phyloP scores from a whole-genome alignment of 768 basidiomycete species.

The Phanerochaete sordida region DNA sequence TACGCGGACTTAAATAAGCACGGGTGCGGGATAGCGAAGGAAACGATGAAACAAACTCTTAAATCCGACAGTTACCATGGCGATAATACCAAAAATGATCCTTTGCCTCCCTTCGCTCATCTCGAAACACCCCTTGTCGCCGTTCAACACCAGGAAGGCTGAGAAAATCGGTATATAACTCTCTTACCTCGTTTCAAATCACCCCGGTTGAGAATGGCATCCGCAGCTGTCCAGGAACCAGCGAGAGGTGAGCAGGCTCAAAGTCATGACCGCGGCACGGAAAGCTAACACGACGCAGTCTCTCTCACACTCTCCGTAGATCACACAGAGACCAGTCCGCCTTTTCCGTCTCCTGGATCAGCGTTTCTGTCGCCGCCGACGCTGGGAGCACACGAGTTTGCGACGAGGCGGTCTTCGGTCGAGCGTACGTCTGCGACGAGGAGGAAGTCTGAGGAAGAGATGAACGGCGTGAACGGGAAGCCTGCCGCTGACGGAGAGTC shows the following conservation, averaged over 20 bases:
- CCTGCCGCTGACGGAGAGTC: conserved; percentile 9
- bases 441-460: conserved; percentile 6
- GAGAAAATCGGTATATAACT: conserved; percentile 7
- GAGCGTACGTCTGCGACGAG: conserved; percentile 14
- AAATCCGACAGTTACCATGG: conserved; percentile 8
- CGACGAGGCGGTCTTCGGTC: conserved; percentile 37
- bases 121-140: conserved; percentile 8
- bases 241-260: conserved; percentile 11
- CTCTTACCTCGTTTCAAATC: background rate
- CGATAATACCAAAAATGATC: conserved; percentile 9
- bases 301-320: conserved; percentile 34
- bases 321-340: conserved; percentile 37
- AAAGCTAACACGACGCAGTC: conserved; percentile 16
- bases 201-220: conserved; percentile 17
- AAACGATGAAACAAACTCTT: background rate
- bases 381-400: conserved; percentile 67
- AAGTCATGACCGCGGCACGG: background rate
- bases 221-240: conserved; percentile 21
- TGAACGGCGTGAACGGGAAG: background rate
- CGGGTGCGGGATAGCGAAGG: background rate
- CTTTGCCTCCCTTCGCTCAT: conserved; percentile 8
- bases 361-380: conserved; percentile 67
- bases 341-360: conserved; percentile 63
- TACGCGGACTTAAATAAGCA: too few species aligned
- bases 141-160: background rate